Conservation (phyloP, 495 filamentous ascomycete species). For the Neurospora sp. region DNA sequence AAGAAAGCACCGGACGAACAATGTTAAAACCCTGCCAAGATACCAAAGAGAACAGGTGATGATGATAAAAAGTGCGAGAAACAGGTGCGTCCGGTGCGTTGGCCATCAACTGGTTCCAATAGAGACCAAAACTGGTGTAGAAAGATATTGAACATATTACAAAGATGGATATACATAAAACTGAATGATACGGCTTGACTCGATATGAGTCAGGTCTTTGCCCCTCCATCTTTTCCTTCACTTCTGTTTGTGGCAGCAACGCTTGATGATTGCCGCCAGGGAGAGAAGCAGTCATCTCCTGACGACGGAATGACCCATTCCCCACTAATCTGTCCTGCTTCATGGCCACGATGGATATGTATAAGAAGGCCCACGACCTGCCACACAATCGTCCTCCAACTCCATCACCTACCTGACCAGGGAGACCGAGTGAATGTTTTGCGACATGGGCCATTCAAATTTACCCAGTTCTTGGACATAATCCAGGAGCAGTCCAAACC, state of each 20-base stretch:
- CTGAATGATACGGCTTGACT: background rate
- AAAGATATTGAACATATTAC: background rate
- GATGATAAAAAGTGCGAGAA: background rate
- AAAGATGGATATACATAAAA: background rate
- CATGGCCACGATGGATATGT: background rate
- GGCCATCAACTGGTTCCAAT: background rate
- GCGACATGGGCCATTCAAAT: background rate
- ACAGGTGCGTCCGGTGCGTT: background rate
- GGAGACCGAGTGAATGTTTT: background rate
- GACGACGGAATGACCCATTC: background rate
- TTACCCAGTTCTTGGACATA: rapidly evolving
- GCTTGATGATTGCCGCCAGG: background rate
- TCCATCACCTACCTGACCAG: background rate
- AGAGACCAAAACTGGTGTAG: background rate
- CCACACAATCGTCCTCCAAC: background rate
- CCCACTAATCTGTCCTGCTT: background rate
- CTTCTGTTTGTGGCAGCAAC: background rate
- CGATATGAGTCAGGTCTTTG: background rate
- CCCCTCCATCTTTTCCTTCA: background rate
- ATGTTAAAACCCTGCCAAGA: background rate
- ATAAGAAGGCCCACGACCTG: background rate
- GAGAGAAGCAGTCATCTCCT: background rate
- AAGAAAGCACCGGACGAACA: background rate
- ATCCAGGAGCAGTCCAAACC: background rate
- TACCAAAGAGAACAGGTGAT: background rate